phyloP scores from a whole-genome alignment of 495 filamentous ascomycete species.

The Podospora fimiseda region DNA sequence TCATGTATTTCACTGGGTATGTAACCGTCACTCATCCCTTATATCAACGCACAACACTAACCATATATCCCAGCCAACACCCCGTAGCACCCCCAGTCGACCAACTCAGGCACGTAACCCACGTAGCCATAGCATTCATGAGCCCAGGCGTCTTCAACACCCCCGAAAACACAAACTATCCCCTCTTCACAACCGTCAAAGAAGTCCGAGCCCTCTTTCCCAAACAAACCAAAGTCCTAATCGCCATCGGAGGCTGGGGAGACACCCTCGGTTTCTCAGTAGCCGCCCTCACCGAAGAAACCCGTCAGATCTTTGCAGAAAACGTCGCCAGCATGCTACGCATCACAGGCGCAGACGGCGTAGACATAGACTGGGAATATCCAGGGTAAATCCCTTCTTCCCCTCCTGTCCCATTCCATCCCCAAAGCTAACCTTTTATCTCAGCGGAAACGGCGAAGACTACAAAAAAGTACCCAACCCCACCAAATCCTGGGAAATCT shows the following conservation, averaged over 20 bases:
- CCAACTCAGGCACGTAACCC: slow-evolving; percentile 46
- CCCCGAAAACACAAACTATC: slow-evolving; percentile 41
- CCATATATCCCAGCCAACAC: slow-evolving; percentile 41
- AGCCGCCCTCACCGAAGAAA: slow-evolving; percentile 48
- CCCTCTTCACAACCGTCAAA: slow-evolving; percentile 54
- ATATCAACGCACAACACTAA: too few species aligned
- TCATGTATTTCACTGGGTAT: slow-evolving; percentile 59
- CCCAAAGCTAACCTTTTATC: neutral
- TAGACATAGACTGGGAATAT: slow-evolving; percentile 79
- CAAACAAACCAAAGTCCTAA: slow-evolving; percentile 54
- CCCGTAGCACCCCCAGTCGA: slow-evolving; percentile 41
- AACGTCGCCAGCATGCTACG: slow-evolving; percentile 60
- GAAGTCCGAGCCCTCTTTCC: slow-evolving; percentile 53
- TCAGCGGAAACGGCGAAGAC: slow-evolving; percentile 66
- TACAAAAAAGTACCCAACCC: slow-evolving; percentile 65
- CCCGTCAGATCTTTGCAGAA: slow-evolving; percentile 52
- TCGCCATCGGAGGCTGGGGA: slow-evolving; percentile 72
- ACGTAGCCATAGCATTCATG: slow-evolving; percentile 67
- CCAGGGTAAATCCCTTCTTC: slow-evolving; percentile 46
- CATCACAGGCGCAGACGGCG: slow-evolving; percentile 55
- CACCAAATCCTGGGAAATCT: slow-evolving; percentile 53
- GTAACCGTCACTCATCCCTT: neutral
- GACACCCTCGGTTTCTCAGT: slow-evolving; percentile 56
- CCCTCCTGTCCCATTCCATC: neutral
- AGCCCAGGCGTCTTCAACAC: slow-evolving; percentile 54